Conservation (phyloP, 805 yeast species). For the Candida namnaoensis region DNA sequence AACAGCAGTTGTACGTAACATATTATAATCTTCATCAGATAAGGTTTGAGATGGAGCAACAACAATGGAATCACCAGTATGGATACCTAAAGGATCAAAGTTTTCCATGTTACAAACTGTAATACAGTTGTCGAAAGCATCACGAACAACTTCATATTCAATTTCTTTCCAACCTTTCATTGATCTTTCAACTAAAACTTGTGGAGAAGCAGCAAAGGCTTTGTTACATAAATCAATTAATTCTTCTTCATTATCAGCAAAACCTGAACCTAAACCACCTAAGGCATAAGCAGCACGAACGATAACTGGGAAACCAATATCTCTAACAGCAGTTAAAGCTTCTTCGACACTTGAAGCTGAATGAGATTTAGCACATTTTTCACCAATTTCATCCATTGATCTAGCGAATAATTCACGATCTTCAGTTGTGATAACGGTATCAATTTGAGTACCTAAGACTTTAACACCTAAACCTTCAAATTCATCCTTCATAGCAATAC, state of each 20-base stretch:
- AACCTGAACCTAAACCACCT: conserved; percentile 98
- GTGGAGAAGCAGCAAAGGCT: conserved; percentile 95
- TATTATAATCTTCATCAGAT: conserved; percentile 94
- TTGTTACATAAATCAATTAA: conserved; percentile 76
- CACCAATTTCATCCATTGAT: conserved; percentile 91
- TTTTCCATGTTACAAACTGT: conserved; percentile 99
- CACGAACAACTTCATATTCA: conserved; percentile 98
- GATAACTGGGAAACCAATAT: conserved; percentile 90
- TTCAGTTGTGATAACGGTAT: conserved; percentile 94
- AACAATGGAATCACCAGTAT: conserved; percentile 98
- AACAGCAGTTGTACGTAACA: conserved; percentile 96
- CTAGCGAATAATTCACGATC: conserved; percentile 94
- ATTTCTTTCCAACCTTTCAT: conserved; percentile 99
- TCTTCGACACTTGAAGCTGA: conserved; percentile 78
- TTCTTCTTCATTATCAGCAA: conserved; percentile 83
- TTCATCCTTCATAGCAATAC: conserved; percentile 93
- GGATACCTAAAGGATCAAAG: conserved; percentile 97
- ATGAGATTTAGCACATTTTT: conserved; percentile 90
- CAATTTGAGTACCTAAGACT: conserved; percentile 94
- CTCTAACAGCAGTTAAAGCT: conserved; percentile 76
- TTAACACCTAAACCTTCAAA: conserved; percentile 86
- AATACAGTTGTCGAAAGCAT: conserved; percentile 93
- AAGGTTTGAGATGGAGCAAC: conserved; percentile 98
- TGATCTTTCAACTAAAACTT: conserved; percentile 88
- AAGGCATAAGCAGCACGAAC: conserved; percentile 96